A percentile compares a stretch with the other conserved stretches of the same genome.
Evolutionary conservation across 805 yeast genomes (phyloP).

Genomic region (Starmerella apicola): DNA sequence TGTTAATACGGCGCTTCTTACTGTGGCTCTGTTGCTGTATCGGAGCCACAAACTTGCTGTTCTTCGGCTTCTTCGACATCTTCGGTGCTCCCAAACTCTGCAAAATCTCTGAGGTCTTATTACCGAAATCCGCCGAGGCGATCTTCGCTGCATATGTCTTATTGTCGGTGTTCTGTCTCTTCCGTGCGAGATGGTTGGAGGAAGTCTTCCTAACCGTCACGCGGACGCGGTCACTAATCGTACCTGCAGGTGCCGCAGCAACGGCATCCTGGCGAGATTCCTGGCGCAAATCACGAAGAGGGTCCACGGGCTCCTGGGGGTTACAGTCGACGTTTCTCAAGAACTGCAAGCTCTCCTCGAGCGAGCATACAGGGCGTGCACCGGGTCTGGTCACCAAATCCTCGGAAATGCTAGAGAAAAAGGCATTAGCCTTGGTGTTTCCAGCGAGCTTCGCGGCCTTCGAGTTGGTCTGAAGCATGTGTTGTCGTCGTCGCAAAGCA

Average conservation of each 20-base stretch:
- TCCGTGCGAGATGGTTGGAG: no score
- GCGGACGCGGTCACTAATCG: no score
- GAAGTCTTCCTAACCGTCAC: no score
- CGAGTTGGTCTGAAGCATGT: constrained; percentile 10
- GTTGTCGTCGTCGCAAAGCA: constrained; percentile 7
- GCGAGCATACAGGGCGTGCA: constrained; percentile 1
- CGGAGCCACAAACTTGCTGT: constrained; percentile 7
- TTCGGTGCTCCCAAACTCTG: constrained; percentile 5
- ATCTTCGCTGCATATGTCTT: constrained; percentile 16
- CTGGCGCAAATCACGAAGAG: no score
- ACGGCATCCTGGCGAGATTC: no score
- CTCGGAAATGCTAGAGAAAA: constrained; percentile 18
- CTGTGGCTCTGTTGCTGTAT: constrained; percentile 2
- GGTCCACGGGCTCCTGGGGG: no score
- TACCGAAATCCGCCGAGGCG: constrained; percentile 6
- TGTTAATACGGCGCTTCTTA: constrained; percentile 4
- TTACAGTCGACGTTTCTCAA: constrained; percentile 4
- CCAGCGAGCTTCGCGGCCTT: constrained; percentile 16
- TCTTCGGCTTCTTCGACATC: constrained; percentile 1
- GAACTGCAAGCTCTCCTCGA: constrained; percentile 18
- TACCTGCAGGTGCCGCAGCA: no score
- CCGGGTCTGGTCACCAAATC: constrained; percentile 14
- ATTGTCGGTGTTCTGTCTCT: not conserved
- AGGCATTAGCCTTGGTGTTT: constrained; percentile 13
- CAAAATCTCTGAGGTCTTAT: constrained; percentile 12